A percentile compares a stretch with the other conserved stretches of the same genome.
These are phyloP conservation scores for Ophiocordyceps camponoti-floridani DNA, from an alignment of 2,329 filamentous ascomycete genomes.

Conservation along the genomic window DNA sequence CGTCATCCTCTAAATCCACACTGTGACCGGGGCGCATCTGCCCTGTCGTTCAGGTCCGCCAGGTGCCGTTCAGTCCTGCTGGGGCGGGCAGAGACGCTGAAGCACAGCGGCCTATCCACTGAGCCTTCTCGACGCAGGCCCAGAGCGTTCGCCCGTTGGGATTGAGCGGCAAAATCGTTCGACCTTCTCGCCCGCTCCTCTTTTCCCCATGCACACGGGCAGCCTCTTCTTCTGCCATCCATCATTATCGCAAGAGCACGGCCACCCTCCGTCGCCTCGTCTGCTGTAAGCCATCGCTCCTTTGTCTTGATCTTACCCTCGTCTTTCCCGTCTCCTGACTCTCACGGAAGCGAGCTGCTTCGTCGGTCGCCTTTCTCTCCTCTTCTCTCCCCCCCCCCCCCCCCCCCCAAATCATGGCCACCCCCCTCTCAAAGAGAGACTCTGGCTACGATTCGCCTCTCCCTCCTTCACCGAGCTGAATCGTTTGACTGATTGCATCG, in stretches of 20 bases:
- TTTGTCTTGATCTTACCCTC: not conserved
- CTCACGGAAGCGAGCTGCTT: not conserved
- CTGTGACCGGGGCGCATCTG: not conserved
- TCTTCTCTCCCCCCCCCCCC: not conserved
- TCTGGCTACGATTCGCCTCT: not conserved
- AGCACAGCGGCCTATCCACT: too few relatives aligned
- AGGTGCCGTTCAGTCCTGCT: too few relatives aligned
- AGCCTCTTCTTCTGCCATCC: slow-evolving; percentile 15
- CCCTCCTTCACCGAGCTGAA: not conserved
- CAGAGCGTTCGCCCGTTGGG: slow-evolving; percentile 3
- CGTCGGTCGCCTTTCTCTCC: not conserved
- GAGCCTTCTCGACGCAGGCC: too few relatives aligned
- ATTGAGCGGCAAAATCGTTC: slow-evolving; percentile 22
- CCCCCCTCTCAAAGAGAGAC: not conserved
- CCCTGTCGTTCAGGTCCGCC: too few relatives aligned
- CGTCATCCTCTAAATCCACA: not conserved
- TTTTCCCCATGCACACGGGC: slow-evolving; percentile 24
- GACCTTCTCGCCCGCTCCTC: slow-evolving; percentile 20
- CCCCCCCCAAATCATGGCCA: too few relatives aligned
- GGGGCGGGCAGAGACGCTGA: not conserved
- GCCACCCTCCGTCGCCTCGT: slow-evolving; percentile 12
- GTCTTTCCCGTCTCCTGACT: not conserved
- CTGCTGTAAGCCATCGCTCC: slow-evolving; percentile 17
- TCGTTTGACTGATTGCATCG: not conserved
- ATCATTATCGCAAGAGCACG: slow-evolving; percentile 20